Evolutionary conservation across 495 filamentous ascomycete genomes (phyloP), one percentile per base, ranked within the genome.

Genomic region (Bryoglossum gracile): DNA sequence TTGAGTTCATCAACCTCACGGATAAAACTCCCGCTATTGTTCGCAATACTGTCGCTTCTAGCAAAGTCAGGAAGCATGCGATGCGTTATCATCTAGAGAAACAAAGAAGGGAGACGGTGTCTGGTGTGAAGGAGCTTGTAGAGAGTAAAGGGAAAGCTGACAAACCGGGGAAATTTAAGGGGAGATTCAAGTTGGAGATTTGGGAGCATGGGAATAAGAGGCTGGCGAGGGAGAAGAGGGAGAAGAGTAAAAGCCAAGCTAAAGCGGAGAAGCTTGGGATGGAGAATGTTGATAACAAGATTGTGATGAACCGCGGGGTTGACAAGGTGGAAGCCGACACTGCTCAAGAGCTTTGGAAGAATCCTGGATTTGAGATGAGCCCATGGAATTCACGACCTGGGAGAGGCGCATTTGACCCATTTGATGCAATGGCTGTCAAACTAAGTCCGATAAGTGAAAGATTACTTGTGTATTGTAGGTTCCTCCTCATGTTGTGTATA

Each of bases 71-170:
- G 6, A 45, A 30, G 6, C 48, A 51, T 43, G 48, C 48, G 14
- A 51, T 51, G 48, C 48, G 40, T 38, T 40, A 51, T 28, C 45
- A 44, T 39, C 32, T 51, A 10, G 17, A 41, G 8, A 51, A 44
- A 44, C 28, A 43, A 23, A 43, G 39, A 3, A 28, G 45, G 16
- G 14, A 37, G 8, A 22, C 18, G 9, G 28, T 34, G 9, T 28
- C 40, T 14, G 48, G 26, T 21, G 18, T 30, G 14, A 14, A 23
- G 0, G 48, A 35, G 13, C n/a, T n/a, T n/a, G 18, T 21, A n/a
- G 2, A n/a, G 14, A n/a, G n/a, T 4, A 4, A 13, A 9, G 25
- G 10, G 14, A 14, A 11, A 3, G 11, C 28, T n/a, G 48, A 43
- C 28, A 19, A 51, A 28, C 48, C 41, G 16, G 28, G 28, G 4